Percentiles rank a stretch among this genome's conserved stretches.
These are phyloP conservation scores for Sphaerulina musiva DNA, from an alignment of 2,329 filamentous ascomycete genomes.

Conservation along the genomic window DNA sequence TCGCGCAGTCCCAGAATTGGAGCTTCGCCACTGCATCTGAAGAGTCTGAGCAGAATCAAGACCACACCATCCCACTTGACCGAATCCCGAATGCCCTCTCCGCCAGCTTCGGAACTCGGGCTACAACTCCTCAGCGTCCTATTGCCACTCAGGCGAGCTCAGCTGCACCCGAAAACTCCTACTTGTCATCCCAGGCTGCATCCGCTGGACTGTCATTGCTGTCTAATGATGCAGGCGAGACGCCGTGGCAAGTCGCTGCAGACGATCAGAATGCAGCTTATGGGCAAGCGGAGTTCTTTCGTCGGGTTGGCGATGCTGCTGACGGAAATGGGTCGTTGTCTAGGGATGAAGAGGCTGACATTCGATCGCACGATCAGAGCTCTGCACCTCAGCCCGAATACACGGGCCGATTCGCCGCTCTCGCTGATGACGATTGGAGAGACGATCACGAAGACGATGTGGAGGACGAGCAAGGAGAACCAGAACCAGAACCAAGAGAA, in stretches of 20 bases:
- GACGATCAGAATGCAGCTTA: slow-evolving; percentile 1
- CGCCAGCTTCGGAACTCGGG: slow-evolving; percentile 20
- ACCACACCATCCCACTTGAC: slow-evolving; percentile 22
- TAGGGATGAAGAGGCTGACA: not conserved
- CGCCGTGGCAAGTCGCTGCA: not conserved
- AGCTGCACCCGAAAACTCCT: slow-evolving; percentile 13
- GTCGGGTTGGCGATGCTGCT: slow-evolving; percentile 2
- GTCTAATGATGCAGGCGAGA: slow-evolving; percentile 19
- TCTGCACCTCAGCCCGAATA: not conserved
- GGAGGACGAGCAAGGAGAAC: slow-evolving; percentile 2
- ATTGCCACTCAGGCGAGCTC: slow-evolving; percentile 4
- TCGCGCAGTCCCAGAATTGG: slow-evolving; percentile 1
- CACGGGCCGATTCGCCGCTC: slow-evolving; percentile 12
- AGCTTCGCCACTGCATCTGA: slow-evolving; percentile 8
- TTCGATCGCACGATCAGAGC: not conserved
- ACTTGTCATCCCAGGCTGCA: slow-evolving; percentile 17
- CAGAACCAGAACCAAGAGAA: not conserved
- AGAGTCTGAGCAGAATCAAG: slow-evolving; percentile 2
- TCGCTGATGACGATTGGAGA: slow-evolving; percentile 9
- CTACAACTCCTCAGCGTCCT: not conserved
- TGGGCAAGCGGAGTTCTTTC: slow-evolving; percentile 11
- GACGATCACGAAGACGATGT: slow-evolving; percentile 15
- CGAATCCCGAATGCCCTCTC: slow-evolving; percentile 22
- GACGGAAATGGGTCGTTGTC: not conserved
- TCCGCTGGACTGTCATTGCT: slow-evolving; percentile 20